Base-by-base conservation (phyloP, 1,139 yeast genomes). In the Schwanniomyces etchellsii region DNA sequence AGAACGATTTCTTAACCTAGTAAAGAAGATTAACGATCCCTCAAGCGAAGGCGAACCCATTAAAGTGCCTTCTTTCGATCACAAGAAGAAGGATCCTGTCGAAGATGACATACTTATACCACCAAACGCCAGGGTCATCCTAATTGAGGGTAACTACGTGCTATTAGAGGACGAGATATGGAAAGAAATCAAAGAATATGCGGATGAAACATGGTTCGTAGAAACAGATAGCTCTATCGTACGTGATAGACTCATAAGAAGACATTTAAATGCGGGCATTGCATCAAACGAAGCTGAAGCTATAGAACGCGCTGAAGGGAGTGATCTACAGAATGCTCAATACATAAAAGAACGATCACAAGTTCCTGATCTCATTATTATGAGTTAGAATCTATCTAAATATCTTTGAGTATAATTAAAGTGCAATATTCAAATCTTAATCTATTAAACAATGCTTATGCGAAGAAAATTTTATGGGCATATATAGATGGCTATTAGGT, bases 241-340 rank as follows among this genome's bases (percentile, higher is more conserved):
- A 4, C 57, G 77, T 26, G 50, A 59, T 5, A 56, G 96, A 35
- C 77, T 86, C 1, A 81, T 86, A 1, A 55, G 58, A 29, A 64
- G 97, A 33, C 97, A 89, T 52, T 43, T 86, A 12, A 58, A 56
- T 9, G 72, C 89, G 5, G 95, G 95, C 0, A 67, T 89, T 14
- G 81, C 74, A 0, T 35, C 50, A 0, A 60, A 63, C 3, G 44
- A 70, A n/a, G 70, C 74, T 33, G 78, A 70, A 30, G 96, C 95
- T 0, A 55, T 58, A 11, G 63, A 56, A 9, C 63, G 89, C 27
- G 89, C 80, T 9, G 78, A 75, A 35, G 57, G 63, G 5, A 88
- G 83, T 49, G 96, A 88, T 51, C 51, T 73, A 28, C 58, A 70
- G 4, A 89, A 89, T 50, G 95, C 89, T 0, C 47, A 55, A 26